Base-by-base conservation (phyloP, 371 early-diverging fungal genomes). In the Mortierella sp. region DNA sequence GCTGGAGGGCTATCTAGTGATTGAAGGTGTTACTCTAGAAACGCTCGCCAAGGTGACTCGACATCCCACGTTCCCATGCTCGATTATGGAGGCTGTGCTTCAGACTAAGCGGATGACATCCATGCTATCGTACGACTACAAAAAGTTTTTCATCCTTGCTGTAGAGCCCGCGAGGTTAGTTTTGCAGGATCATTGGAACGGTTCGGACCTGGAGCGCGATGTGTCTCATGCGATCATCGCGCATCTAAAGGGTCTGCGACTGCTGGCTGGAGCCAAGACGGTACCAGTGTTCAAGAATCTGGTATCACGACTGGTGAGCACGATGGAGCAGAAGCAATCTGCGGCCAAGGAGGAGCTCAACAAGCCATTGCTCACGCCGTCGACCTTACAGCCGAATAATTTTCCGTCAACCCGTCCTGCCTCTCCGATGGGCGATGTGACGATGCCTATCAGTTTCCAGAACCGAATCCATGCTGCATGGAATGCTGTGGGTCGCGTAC, bases 81-180 rank as follows among this genome's bases (percentile, higher is more conserved):
- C 70, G 7, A 56, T 76, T 42, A 56, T 64, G 58, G 78, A 76
- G 51, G n/a, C 62, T 34, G 57, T 65, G 14, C 24, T 76, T 6
- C 65, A 61, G 51, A 76, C 78, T 19, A 61, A 65, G 31, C 50
- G 62, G 30, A 56, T 70, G 55, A 62, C 70, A 15, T 70, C 78
- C 19, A 76, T 76, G 70, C 59, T 76, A 17, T 62, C 78, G 9
- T 70, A 76, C 34, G 78, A 76, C n/a, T 64, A 64, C 78, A 76
- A 76, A 34, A 50, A 32, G 46, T 64, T 76, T 34, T 46, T 70
- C 28, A 60, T 70, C 11, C 53, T 76, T 50, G 70, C 65, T 2
- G 52, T 76, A 3, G 78, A 70, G 11, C 78, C 78, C 0, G 61
- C 57, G 0, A 47, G 69, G 3, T 24, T 76, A 7, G 66, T 76